These are phyloP conservation scores for Talaromyces proteolyticus DNA, from an alignment of 495 filamentous ascomycete species.

Conservation along the genomic window DNA sequence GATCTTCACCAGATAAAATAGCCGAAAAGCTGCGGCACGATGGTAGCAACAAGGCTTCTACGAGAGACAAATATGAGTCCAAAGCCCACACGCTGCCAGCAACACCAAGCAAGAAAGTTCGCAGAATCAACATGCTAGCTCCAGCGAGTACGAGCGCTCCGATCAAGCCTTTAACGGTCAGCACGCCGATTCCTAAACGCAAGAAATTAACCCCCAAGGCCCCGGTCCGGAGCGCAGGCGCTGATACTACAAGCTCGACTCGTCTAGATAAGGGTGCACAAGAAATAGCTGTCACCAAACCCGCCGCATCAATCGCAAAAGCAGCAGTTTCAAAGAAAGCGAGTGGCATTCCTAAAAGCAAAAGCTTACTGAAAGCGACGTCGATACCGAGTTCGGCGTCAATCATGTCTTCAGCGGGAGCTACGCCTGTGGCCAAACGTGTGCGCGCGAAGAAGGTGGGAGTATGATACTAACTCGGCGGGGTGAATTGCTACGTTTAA, in stretches of 20 bases:
- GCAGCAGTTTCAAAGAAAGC: conserved; percentile 15
- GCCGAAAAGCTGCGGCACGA: too few species aligned
- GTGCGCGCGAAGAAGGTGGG: conserved; percentile 24
- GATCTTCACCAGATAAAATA: too few species aligned
- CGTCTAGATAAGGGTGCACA: too few species aligned
- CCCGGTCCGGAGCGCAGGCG: background rate
- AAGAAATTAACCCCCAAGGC: conserved; percentile 33
- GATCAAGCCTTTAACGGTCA: conserved; percentile 8
- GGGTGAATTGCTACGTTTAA: too few species aligned
- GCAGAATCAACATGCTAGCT: conserved; percentile 9
- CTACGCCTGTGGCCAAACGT: conserved; percentile 34
- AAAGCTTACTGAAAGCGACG: conserved; percentile 25
- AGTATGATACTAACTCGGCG: too few species aligned
- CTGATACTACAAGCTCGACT: too few species aligned
- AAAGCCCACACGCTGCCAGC: conserved; percentile 3
- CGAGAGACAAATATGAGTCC: too few species aligned
- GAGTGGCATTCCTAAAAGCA: conserved; percentile 14
- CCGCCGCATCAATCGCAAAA: too few species aligned
- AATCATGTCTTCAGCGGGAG: conserved; percentile 19
- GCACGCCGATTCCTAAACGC: conserved; percentile 26
- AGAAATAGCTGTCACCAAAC: too few species aligned
- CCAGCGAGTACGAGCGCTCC: conserved; percentile 9
- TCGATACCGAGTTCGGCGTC: background rate
- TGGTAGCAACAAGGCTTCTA: background rate
- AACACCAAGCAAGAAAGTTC: conserved; percentile 7